Evolutionary conservation across 148 eudicot genomes (phyloP).

Genomic region (Vaccinium darrowii): DNA sequence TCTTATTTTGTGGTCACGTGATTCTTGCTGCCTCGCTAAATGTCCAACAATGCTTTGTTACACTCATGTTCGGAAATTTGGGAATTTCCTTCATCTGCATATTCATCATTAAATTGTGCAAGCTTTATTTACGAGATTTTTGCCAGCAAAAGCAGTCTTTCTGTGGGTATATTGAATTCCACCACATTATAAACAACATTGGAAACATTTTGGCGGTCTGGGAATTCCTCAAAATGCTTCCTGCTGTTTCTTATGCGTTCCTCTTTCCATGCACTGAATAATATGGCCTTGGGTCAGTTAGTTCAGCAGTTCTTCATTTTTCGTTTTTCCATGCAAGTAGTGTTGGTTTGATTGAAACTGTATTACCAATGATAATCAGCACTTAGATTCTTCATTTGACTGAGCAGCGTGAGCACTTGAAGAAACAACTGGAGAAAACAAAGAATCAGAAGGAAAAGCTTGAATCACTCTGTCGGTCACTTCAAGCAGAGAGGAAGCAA

Average conservation of each 20-base stretch:
- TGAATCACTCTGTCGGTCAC: conserved; percentile 85
- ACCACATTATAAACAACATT: not conserved
- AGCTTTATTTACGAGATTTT: not conserved
- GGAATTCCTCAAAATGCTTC: not conserved
- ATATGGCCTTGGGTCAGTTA: conserved; percentile 5
- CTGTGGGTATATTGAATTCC: not conserved
- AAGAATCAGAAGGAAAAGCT: conserved; percentile 92
- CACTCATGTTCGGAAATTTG: not conserved
- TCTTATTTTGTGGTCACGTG: not conserved
- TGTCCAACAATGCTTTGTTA: conserved; percentile 6
- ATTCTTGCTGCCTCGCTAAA: not conserved
- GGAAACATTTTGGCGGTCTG: not conserved
- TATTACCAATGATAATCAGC: not conserved
- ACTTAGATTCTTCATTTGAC: conserved; percentile 8
- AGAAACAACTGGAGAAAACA: conserved; percentile 82
- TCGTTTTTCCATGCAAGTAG: not conserved
- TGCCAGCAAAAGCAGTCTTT: not conserved
- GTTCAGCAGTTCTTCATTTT: not conserved
- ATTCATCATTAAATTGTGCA: not conserved
- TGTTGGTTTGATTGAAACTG: not conserved
- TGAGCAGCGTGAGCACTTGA: conserved; percentile 82
- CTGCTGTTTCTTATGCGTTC: not conserved
- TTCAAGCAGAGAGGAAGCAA: conserved; percentile 92
- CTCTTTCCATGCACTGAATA: not conserved
- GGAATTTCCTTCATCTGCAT: not conserved